These are phyloP conservation scores for Cutaneotrichosporon sp. DNA, from an alignment of 1,284 basidiomycete genomes.

Conservation along the genomic window DNA sequence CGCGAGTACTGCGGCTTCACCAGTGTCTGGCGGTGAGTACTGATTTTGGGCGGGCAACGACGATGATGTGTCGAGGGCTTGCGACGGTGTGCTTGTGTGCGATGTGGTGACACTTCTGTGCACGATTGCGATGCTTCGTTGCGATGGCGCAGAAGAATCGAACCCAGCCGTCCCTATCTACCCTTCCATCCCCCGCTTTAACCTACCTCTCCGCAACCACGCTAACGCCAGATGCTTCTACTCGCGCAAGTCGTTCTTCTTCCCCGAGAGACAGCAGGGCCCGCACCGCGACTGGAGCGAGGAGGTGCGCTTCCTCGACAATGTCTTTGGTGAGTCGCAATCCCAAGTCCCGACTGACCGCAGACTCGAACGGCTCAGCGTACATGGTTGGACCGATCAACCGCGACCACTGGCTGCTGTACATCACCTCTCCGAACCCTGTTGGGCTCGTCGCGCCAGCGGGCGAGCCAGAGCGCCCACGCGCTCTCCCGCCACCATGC, in stretches of 20 bases:
- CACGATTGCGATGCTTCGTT: too few species aligned
- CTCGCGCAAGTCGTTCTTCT: constrained; percentile 98
- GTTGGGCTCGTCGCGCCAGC: neutral
- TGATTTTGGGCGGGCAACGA: neutral
- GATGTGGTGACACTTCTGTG: neutral
- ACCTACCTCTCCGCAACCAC: neutral
- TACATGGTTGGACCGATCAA: constrained; percentile 98
- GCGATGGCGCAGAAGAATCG: too few species aligned
- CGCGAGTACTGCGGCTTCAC: constrained; percentile 67
- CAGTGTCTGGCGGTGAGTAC: constrained; percentile 63
- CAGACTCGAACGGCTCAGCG: constrained; percentile 66
- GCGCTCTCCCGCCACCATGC: constrained; percentile 8
- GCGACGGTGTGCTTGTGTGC: neutral
- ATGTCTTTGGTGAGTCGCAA: constrained; percentile 53
- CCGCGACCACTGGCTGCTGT: constrained; percentile 97
- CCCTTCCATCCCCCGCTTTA: too few species aligned
- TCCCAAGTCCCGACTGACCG: neutral
- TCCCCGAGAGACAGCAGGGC: constrained; percentile 89
- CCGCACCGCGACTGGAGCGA: constrained; percentile 93
- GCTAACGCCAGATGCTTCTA: constrained; percentile 64
- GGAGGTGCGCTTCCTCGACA: constrained; percentile 87
- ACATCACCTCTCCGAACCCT: constrained; percentile 65
- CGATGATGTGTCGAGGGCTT: neutral
- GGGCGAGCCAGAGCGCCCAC: neutral
- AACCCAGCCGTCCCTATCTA: too few species aligned